Conservation (phyloP, 768 basidiomycete genomes). For the Porphyrellus cyaneotinctus region DNA sequence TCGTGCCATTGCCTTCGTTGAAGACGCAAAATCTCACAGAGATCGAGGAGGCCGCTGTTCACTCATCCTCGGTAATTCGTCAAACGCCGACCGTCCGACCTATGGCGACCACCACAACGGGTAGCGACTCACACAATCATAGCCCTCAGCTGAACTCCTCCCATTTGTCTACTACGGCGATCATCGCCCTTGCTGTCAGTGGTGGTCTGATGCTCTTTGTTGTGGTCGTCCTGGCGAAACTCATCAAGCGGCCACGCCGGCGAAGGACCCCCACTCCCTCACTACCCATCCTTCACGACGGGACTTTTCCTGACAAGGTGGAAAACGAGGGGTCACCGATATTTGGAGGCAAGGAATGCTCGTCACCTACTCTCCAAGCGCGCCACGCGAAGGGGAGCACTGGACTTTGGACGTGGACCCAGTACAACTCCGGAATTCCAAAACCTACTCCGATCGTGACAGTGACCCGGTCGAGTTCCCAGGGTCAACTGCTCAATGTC, state of each 20-base stretch:
- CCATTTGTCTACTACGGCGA: constrained; percentile 44
- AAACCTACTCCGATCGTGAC: constrained; percentile 24
- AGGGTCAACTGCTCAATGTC: constrained; percentile 7
- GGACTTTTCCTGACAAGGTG: constrained; percentile 42
- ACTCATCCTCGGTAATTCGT: constrained; percentile 5
- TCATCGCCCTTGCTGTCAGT: constrained; percentile 53
- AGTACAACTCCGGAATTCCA: constrained; percentile 42
- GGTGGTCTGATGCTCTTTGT: constrained; percentile 47
- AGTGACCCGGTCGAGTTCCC: constrained; percentile 24
- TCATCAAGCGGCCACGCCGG: constrained; percentile 47
- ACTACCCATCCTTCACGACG: constrained; percentile 65
- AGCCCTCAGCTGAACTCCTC: constrained; percentile 13
- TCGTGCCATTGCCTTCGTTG: constrained; percentile 29
- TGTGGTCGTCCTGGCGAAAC: constrained; percentile 43
- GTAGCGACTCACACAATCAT: not conserved
- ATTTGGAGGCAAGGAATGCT: constrained; percentile 72
- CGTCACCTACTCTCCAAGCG: constrained; percentile 32
- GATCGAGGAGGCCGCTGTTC: constrained; percentile 15
- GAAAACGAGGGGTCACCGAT: constrained; percentile 60
- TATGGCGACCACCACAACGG: not conserved
- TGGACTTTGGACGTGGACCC: constrained; percentile 54
- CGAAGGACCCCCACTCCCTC: constrained; percentile 65
- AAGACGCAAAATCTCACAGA: constrained; percentile 25
- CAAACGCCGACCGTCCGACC: constrained; percentile 6
- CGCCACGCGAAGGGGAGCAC: constrained; percentile 38